These are phyloP conservation scores for Vararia minispora DNA, from an alignment of 768 basidiomycete species.

Conservation along the genomic window DNA sequence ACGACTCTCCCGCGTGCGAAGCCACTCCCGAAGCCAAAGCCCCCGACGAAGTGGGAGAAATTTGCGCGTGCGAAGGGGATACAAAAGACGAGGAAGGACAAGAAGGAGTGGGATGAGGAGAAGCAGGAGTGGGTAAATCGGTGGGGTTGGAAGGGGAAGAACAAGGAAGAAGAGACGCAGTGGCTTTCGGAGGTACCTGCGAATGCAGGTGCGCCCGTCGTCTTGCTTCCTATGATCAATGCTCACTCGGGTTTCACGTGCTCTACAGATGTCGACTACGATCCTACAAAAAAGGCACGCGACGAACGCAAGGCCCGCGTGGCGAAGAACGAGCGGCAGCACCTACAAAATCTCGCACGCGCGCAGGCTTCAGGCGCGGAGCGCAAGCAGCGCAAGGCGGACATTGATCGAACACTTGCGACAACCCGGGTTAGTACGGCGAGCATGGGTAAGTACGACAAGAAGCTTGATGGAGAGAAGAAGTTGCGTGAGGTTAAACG, in stretches of 20 bases:
- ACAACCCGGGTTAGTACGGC: constrained; percentile 79
- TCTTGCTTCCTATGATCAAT: background rate
- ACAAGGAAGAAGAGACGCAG: constrained; percentile 74
- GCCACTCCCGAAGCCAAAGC: constrained; percentile 86
- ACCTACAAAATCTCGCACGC: constrained; percentile 57
- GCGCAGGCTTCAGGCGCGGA: constrained; percentile 28
- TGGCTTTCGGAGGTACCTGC: constrained; percentile 89
- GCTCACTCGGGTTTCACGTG: background rate
- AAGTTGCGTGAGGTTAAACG: constrained; percentile 82
- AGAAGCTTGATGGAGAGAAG: constrained; percentile 83
- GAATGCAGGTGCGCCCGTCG: constrained; percentile 57
- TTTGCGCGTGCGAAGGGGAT: constrained; percentile 96
- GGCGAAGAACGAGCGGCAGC: constrained; percentile 79
- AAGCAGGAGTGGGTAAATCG: constrained; percentile 84
- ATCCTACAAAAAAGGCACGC: constrained; percentile 68
- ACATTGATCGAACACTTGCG: constrained; percentile 69
- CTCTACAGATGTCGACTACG: constrained; percentile 56
- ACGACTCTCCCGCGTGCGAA: constrained; percentile 83
- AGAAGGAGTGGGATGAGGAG: constrained; percentile 89
- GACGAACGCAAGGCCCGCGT: constrained; percentile 72
- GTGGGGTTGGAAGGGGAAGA: constrained; percentile 88
- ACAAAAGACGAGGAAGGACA: constrained; percentile 64
- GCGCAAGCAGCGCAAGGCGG: constrained; percentile 47
- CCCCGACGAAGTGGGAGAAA: constrained; percentile 91
- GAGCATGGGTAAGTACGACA: constrained; percentile 93